A percentile compares a stretch with the other conserved stretches of the same genome.
Evolutionary conservation across 2,329 filamentous ascomycete species (phyloP).

Genomic region (Apiospora marii): DNA sequence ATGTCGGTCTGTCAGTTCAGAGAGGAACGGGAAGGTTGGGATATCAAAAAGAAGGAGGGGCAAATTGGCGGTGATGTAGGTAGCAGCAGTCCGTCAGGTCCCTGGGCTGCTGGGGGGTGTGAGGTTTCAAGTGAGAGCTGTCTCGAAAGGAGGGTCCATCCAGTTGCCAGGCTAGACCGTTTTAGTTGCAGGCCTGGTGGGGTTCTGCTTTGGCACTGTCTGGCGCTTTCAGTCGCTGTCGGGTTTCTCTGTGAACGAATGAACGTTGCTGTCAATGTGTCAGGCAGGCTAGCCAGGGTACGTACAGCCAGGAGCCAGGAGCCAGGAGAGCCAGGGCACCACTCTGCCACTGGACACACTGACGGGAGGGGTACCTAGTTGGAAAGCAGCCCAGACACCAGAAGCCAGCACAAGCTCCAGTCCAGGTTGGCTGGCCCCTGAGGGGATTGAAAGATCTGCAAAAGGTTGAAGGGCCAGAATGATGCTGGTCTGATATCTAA

Average conservation of each 20-base stretch:
- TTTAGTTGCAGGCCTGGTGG: conserved; percentile 23
- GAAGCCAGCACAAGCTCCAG: conserved; percentile 1
- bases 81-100: conserved; percentile 3
- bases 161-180: conserved; percentile 16
- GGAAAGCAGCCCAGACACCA: not conserved
- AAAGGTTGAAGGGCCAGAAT: not conserved
- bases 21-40: conserved; percentile 24
- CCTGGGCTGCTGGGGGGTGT: not conserved
- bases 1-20: conserved; percentile 20
- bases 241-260: not conserved
- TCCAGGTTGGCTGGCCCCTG: not conserved
- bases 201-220: conserved; percentile 16
- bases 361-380: conserved; percentile 14
- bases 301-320: not conserved
- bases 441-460: conserved; percentile 5
- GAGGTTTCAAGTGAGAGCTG: conserved; percentile 20
- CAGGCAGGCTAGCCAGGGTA: not conserved
- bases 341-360: too few species aligned
- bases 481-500: not conserved
- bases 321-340: too few species aligned
- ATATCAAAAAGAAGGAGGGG: conserved; percentile 31
- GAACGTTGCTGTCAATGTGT: conserved; percentile 11
- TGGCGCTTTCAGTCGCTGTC: not conserved
- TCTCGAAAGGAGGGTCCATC: conserved; percentile 19
- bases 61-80: conserved; percentile 39